Evolutionary conservation across 176 grass and related monocot genomes (phyloP).

Genomic region (Ampelocalamus luodianensis): DNA sequence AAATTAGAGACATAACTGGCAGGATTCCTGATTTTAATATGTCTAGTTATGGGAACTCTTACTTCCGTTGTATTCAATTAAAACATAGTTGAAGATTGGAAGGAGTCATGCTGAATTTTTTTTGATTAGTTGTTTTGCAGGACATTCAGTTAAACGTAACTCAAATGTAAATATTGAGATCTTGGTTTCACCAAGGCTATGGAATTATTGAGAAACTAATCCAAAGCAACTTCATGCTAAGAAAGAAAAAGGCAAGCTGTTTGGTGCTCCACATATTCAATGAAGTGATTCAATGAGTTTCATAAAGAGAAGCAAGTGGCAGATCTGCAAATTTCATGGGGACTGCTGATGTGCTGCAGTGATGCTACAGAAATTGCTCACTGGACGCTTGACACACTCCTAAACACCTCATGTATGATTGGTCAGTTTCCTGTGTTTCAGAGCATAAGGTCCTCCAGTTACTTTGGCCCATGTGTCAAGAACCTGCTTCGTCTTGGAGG

Average conservation of each 20-base stretch:
- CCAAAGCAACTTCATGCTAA: constrained; percentile 28
- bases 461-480: constrained; percentile 12
- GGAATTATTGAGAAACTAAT: constrained; percentile 25
- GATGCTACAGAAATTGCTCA: constrained; percentile 33
- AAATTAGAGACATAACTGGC: neutral
- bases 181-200: constrained; percentile 33
- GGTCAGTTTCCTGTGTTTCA: constrained; percentile 6
- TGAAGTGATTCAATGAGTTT: constrained; percentile 2
- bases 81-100: constrained; percentile 12
- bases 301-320: constrained; percentile 31
- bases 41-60: neutral
- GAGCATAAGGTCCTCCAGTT: constrained; percentile 9
- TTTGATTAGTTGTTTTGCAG: constrained; percentile 40
- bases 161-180: constrained; percentile 40
- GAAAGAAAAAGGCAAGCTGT: constrained; percentile 36
- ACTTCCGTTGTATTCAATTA: constrained; percentile 2
- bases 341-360: constrained; percentile 22
- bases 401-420: constrained; percentile 28
- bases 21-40: constrained; percentile 18
- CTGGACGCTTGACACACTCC: constrained; percentile 14
- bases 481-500: constrained; percentile 22
- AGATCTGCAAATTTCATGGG: constrained; percentile 23
- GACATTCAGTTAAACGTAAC: constrained; percentile 20
- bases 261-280: constrained; percentile 13
- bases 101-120: constrained; percentile 5